These are phyloP conservation scores for Euphorbia tirucalli DNA, from an alignment of 345 rosid genomes.

Conservation along the genomic window DNA sequence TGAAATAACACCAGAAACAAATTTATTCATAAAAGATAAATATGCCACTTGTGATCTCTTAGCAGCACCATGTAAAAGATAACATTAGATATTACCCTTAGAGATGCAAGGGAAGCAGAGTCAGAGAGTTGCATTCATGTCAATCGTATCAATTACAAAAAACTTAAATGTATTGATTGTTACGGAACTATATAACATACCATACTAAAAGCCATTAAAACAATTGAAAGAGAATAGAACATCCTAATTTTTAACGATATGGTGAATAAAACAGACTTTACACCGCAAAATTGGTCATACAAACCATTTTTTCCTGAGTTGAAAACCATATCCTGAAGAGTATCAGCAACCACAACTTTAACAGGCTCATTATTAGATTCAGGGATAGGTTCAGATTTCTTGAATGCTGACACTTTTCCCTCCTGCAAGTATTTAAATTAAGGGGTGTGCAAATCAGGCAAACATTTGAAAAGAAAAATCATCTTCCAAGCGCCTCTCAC, in stretches of 20 bases:
- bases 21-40: neutral
- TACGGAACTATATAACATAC: neutral
- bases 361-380: conserved; percentile 78
- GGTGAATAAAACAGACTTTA: neutral
- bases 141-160: neutral
- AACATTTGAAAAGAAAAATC: neutral
- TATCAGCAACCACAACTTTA: conserved; percentile 93
- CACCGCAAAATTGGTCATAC: conserved; percentile 1
- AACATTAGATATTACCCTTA: neutral
- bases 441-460: neutral
- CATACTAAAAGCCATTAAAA: neutral
- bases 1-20: neutral
- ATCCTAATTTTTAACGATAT: neutral
- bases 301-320: conserved; percentile 87
- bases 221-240: neutral
- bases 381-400: conserved; percentile 90
- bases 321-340: conserved; percentile 60
- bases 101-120: neutral
- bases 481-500: neutral
- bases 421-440: conserved; percentile 44
- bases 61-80: neutral
- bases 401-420: conserved; percentile 64
- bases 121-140: neutral
- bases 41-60: neutral
- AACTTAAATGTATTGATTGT: neutral